Base-by-base conservation (phyloP, 2,329 filamentous ascomycete genomes). In the Zasmidium cellare region DNA sequence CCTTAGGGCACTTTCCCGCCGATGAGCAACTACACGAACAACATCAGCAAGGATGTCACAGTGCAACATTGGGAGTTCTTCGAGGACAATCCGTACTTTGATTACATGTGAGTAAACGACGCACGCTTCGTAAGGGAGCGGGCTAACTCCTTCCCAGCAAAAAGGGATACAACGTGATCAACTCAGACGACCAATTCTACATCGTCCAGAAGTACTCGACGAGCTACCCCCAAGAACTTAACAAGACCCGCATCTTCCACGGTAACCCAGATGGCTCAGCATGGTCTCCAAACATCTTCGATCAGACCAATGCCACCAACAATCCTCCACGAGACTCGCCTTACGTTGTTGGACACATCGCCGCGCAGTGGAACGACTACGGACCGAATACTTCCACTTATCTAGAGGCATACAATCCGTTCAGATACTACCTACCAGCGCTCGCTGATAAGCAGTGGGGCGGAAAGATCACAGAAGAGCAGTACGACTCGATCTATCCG, bases 11-110 rank as follows among this genome's bases (percentile, higher is more conserved):
- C 82, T 0, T 81, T 82, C 51, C 78, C 80, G 18, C 80, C 82
- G 0, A 49, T 60, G 25, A 46, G 23, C 6, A 69, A 71, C 25
- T 63, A 65, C 38, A 72, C 72, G 1, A 58, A 69, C 5, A 78
- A 78, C 31, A 75, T 83, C 41, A 66, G 74, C 44, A 75, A 65
- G 3, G 74, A 79, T 35, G 76, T 83, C 25, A 79, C 77, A 1
- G 74, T 84, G 20, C 82, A 84, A 66, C 83, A 85, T 64, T 84
- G 81, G 82, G 79, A 80, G 46, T 81, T 75, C 62, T 81, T 78
- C 41, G 80, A 83, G 59, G 82, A 80, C 2, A 78, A 84, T 53
- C 80, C 82, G 0, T 71, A 78, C 35, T 70, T 67, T 50, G 72
- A 73, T 60, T 81, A 71, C 67, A 77, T 72, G 25, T 28, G 11